Percentiles rank a stretch among this genome's conserved stretches.
phyloP scores from a whole-genome alignment of 106 monocot genomes.

The Hemerocallis citrina region DNA sequence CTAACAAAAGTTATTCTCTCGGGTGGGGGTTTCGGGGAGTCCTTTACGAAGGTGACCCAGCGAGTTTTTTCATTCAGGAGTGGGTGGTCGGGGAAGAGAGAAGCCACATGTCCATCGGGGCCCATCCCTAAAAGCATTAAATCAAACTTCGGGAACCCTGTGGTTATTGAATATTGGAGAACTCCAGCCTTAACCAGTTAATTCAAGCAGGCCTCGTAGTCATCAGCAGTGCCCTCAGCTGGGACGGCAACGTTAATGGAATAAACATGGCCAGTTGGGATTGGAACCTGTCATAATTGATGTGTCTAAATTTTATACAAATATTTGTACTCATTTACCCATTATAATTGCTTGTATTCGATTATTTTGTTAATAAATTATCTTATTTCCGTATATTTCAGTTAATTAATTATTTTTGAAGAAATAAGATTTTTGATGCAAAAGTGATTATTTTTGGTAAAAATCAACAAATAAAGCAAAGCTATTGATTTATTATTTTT shows the following conservation, averaged over 20 bases:
- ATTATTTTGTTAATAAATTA: no score
- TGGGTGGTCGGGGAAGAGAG: conserved; percentile 54
- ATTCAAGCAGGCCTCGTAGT: conserved; percentile 30
- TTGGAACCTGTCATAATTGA: conserved; percentile 53
- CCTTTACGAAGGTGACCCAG: conserved; percentile 53
- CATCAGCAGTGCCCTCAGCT: no score
- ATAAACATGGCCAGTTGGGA: conserved; percentile 35
- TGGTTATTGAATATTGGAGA: conserved; percentile 4
- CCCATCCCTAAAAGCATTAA: conserved; percentile 67
- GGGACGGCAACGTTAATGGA: conserved; percentile 32
- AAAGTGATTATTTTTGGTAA: no score
- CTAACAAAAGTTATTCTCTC: conserved; percentile 62
- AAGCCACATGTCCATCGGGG: conserved; percentile 66
- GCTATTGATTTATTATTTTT: no score
- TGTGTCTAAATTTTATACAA: no score
- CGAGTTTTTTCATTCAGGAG: conserved; percentile 26
- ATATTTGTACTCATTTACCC: no score
- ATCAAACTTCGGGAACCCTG: conserved; percentile 51
- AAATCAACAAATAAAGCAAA: no score
- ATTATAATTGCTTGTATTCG: no score
- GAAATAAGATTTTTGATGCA: no score
- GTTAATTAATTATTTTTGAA: no score
- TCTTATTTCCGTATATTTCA: no score
- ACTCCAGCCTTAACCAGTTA: conserved; percentile 26
- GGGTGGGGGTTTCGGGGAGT: conserved; percentile 67